Base-by-base conservation (phyloP, 768 basidiomycete species). In the Panus rudis region DNA sequence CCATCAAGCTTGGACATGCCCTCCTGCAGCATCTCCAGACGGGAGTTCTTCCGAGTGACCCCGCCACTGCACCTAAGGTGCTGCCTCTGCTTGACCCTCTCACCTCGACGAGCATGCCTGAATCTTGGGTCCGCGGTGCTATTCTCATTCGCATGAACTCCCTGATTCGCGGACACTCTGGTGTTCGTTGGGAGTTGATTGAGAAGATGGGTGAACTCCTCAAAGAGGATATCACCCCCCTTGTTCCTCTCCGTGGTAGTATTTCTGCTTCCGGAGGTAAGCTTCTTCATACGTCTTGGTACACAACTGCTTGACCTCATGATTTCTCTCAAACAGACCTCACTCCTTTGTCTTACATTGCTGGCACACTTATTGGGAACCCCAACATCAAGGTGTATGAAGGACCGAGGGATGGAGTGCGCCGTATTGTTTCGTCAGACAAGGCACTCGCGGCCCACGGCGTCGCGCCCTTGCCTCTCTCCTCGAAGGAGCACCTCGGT, bases 61-160 rank as follows among this genome's bases (percentile, higher is more conserved):
- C 71, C 5, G 58, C 70, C 17, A 56, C 68, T 5, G 62, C 68
- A 1, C 70, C 69, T 14, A 59, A 76, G 35, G 71, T 67, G 10
- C 69, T 89, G 0, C 86, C 88, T 7, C 78, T 90, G 32, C 71
- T 72, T 4, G 85, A 89, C 54, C 85, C 84, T 1, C 59, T 82
- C 12, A 63, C 73, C 8, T 75, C 79, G 10, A 74, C 75, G 24
- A 78, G 73, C 46, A 91, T 92, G 86, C 89, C 90, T 4, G 81
- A 86, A 46, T 68, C 85, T 2, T 91, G 91, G 85, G 88, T 91
- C 25, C 81, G 90, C 41, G 90, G 84, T 12, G 87, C 90, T 1
- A 89, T 92, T 54, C 64, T 90, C 8, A 72, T 93, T 52, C 85
- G 90, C 51, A 83, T 88, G 72, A 93, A 92, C 63, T 90, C 87